A percentile compares a stretch with the other conserved stretches of the same genome.
Conservation (phyloP, 352 stramenopile species). For the Globisporangium apiculatum region DNA sequence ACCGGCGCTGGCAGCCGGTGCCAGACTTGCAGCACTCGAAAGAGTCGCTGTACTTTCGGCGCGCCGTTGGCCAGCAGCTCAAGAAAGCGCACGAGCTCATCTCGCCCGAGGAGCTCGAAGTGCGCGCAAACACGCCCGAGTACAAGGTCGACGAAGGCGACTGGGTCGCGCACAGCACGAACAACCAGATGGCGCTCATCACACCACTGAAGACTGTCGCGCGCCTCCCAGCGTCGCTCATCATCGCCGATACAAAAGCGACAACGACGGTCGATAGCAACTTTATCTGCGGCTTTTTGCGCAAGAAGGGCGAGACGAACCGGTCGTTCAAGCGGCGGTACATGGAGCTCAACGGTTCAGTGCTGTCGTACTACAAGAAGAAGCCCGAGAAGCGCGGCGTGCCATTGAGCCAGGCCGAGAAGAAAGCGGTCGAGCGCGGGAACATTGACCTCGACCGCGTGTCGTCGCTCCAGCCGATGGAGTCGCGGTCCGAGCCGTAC, state of each 20-base stretch:
- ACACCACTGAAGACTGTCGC: constrained; percentile 80
- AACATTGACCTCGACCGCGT: constrained; percentile 76
- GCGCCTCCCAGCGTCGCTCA: constrained; percentile 58
- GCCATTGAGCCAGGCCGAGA: constrained; percentile 60
- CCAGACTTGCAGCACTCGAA: constrained; percentile 71
- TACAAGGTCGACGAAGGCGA: constrained; percentile 83
- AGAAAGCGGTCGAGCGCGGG: constrained; percentile 62
- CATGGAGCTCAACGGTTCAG: constrained; percentile 72
- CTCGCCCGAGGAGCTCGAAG: constrained; percentile 73
- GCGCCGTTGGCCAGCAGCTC: constrained; percentile 59
- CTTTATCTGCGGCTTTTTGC: constrained; percentile 59
- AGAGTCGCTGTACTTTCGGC: constrained; percentile 76
- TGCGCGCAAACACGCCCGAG: constrained; percentile 85
- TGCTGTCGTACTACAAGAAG: constrained; percentile 84
- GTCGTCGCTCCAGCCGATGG: constrained; percentile 73
- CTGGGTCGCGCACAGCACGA: constrained; percentile 80
- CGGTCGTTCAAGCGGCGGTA: constrained; percentile 77
- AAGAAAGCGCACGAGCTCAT: constrained; percentile 78
- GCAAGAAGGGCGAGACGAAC: constrained; percentile 82
- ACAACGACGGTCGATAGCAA: constrained; percentile 5
- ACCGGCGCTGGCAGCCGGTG: constrained; percentile 73
- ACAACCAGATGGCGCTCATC: constrained; percentile 77
- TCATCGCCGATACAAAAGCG: constrained; percentile 42
- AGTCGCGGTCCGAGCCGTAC: constrained; percentile 52
- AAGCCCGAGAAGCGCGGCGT: constrained; percentile 78